Conservation (phyloP, 2,329 filamentous ascomycete genomes). For the Plenodomus lindquistii region DNA sequence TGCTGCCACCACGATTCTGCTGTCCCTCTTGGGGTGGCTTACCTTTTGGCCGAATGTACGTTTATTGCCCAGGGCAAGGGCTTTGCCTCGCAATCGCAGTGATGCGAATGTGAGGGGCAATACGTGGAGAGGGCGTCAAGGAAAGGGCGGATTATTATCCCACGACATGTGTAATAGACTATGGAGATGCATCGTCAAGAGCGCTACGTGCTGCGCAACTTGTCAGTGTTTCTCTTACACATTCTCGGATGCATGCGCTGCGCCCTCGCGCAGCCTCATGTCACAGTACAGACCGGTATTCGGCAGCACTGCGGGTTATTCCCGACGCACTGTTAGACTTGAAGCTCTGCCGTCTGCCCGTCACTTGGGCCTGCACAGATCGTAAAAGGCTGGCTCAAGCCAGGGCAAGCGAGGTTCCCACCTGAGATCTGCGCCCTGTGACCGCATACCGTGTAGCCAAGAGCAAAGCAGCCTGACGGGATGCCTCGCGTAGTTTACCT, state of each 20-base stretch:
- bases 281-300: constrained; percentile 5
- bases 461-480: constrained; percentile 28
- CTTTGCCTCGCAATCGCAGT: too few relatives aligned
- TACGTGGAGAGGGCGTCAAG: background rate
- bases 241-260: background rate
- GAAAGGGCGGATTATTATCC: constrained; percentile 5
- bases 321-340: constrained; percentile 5
- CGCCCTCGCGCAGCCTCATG: background rate
- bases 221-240: background rate
- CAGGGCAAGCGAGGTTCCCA: constrained; percentile 7
- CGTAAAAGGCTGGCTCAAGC: constrained; percentile 7
- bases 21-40: background rate
- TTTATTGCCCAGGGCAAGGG: background rate
- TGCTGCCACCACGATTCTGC: background rate
- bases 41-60: background rate
- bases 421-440: constrained; percentile 10
- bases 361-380: background rate
- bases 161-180: constrained; percentile 6
- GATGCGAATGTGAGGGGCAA: constrained; percentile 3
- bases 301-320: constrained; percentile 5
- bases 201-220: background rate
- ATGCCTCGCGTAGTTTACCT: constrained; percentile 9
- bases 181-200: constrained; percentile 7
- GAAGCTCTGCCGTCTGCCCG: constrained; percentile 1
- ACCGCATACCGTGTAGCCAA: constrained; percentile 12